These are phyloP conservation scores for Micromonas pusilla DNA, from an alignment of 139 green algal genomes.

Conservation along the genomic window DNA sequence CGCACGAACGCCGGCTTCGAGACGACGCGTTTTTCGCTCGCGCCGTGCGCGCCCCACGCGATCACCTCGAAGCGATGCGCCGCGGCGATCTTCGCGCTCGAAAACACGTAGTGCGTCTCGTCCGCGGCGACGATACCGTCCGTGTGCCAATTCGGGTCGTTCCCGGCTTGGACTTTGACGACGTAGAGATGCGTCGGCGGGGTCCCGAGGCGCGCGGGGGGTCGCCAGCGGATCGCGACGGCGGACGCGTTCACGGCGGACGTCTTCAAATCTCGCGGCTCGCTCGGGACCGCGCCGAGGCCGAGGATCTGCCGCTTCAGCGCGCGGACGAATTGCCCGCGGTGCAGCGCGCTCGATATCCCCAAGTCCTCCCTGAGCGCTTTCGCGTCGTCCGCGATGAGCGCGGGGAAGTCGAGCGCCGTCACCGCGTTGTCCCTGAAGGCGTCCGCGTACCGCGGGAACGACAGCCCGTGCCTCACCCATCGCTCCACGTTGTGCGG, in stretches of 20 bases:
- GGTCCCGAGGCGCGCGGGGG: too few relatives aligned
- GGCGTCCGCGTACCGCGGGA: slow-evolving; percentile 45
- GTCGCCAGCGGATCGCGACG: not conserved
- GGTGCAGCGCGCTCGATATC: slow-evolving; percentile 38
- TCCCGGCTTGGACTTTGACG: too few relatives aligned
- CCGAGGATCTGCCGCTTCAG: slow-evolving; percentile 14
- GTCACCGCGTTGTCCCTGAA: slow-evolving; percentile 47
- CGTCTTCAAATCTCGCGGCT: not conserved
- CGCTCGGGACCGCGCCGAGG: not conserved
- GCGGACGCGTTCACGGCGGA: not conserved
- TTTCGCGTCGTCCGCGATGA: slow-evolving; percentile 43
- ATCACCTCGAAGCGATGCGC: slow-evolving; percentile 9
- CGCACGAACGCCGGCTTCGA: too few relatives aligned
- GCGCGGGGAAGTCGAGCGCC: slow-evolving; percentile 49
- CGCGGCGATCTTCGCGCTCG: slow-evolving; percentile 21
- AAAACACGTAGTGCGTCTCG: too few relatives aligned
- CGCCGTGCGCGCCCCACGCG: not conserved
- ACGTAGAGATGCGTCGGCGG: too few relatives aligned
- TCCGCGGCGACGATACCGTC: too few relatives aligned
- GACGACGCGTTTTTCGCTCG: not conserved
- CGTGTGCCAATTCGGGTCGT: too few relatives aligned
- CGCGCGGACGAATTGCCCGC: slow-evolving; percentile 39
- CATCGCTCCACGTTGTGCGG: slow-evolving; percentile 42
- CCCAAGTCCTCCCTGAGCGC: slow-evolving; percentile 44
- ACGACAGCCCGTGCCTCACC: slow-evolving; percentile 43